These are phyloP conservation scores for Talaromyces adpressus DNA, from an alignment of 495 filamentous ascomycete species.

Conservation along the genomic window DNA sequence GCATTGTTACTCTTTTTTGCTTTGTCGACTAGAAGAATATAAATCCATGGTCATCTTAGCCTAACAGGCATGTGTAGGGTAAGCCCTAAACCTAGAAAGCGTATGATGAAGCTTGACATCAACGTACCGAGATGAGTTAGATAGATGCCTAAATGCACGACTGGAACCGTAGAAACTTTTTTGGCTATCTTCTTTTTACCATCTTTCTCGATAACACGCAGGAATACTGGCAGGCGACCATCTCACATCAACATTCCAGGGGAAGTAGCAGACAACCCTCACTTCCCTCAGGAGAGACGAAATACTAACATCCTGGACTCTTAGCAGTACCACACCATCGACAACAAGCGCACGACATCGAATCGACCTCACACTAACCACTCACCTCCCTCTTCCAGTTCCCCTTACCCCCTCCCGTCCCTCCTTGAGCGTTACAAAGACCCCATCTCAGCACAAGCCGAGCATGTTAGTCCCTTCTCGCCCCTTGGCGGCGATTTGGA, in stretches of 20 bases:
- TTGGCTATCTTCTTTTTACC: neutral
- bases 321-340: neutral
- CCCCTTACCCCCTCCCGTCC: neutral
- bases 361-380: neutral
- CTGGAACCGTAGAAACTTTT: too few species aligned
- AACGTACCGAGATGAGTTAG: neutral
- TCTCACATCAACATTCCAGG: neutral
- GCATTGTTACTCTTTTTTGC: neutral
- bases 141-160: neutral
- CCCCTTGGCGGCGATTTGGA: neutral
- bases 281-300: neutral
- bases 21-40: neutral
- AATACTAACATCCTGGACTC: neutral
- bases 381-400: neutral
- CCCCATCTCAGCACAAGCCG: neutral
- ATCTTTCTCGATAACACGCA: neutral
- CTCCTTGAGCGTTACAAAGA: neutral
- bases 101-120: neutral
- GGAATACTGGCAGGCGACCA: neutral
- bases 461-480: neutral
- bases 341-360: neutral
- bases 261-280: neutral
- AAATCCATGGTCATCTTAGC: neutral
- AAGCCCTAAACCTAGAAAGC: neutral
- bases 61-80: neutral